A percentile compares a stretch with the other conserved stretches of the same genome.
Conservation (phyloP, 371 early-diverging fungal genomes). For the Mucor lusitanicus region DNA sequence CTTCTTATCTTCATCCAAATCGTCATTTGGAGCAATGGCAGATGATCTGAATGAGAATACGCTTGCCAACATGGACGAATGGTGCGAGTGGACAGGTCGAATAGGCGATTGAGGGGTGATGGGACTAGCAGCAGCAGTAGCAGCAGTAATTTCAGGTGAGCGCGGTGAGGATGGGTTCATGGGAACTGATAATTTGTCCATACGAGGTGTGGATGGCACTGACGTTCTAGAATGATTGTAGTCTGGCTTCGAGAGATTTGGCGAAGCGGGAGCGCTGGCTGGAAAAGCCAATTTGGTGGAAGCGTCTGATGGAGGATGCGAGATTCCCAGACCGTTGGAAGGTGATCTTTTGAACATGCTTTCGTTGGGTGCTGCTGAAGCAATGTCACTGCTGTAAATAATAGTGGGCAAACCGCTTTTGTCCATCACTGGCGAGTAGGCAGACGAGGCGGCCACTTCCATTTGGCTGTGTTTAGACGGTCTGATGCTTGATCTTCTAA, state of each 20-base stretch:
- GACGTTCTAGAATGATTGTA: not conserved
- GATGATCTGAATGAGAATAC: slow-evolving; percentile 17
- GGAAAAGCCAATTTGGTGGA: not conserved
- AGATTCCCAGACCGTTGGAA: slow-evolving; percentile 14
- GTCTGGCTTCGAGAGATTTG: not conserved
- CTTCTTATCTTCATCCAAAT: not conserved
- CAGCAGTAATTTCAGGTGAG: slow-evolving; percentile 10
- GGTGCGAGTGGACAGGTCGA: not conserved
- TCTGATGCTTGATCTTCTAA: slow-evolving; percentile 32
- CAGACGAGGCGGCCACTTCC: slow-evolving; percentile 6
- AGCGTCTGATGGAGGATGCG: slow-evolving; percentile 3
- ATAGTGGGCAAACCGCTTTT: slow-evolving; percentile 16
- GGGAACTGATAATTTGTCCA: not conserved
- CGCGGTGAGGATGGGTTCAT: not conserved
- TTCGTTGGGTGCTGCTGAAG: not conserved
- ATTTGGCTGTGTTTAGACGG: slow-evolving; percentile 22
- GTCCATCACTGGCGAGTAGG: slow-evolving; percentile 7
- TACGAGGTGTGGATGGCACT: not conserved
- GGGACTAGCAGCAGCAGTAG: not conserved
- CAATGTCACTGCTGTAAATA: slow-evolving; percentile 13
- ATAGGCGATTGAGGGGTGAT: not conserved
- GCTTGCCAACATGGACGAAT: slow-evolving; percentile 15
- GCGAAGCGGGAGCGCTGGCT: not conserved
- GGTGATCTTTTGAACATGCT: not conserved
- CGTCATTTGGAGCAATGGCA: not conserved